Conservation (phyloP, 305 asterid species). For the Stenogyne calaminthoides region DNA sequence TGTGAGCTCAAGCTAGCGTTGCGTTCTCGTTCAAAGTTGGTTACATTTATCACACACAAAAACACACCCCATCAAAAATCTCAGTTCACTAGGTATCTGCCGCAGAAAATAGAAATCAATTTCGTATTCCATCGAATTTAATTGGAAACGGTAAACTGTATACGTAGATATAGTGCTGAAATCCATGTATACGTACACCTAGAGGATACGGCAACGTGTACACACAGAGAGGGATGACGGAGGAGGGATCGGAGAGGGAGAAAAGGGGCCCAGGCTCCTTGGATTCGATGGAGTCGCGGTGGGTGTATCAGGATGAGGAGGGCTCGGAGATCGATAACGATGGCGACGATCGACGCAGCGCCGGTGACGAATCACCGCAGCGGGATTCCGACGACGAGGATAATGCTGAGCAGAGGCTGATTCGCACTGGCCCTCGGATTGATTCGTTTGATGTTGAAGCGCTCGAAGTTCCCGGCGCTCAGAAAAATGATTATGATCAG, state of each 20-base stretch:
- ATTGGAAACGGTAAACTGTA: background rate
- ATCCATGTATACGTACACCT: constrained; percentile 35
- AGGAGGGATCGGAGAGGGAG: constrained; percentile 84
- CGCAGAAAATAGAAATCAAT: background rate
- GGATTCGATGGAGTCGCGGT: constrained; percentile 93
- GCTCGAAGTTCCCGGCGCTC: constrained; percentile 92
- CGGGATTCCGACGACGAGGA: constrained; percentile 84
- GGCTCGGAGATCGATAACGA: constrained; percentile 56
- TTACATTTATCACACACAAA: constrained; percentile 34
- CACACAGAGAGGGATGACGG: constrained; percentile 46
- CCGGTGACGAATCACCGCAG: constrained; percentile 52
- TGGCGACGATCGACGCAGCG: constrained; percentile 44
- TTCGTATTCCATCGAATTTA: constrained; percentile 7
- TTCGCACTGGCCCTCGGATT: constrained; percentile 91
- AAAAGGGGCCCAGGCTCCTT: constrained; percentile 65
- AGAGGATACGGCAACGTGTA: constrained; percentile 17
- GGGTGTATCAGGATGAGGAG: constrained; percentile 89
- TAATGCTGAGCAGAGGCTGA: constrained; percentile 75
- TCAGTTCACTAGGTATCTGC: constrained; percentile 4
- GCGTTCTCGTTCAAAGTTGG: constrained; percentile 24
- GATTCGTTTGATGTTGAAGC: constrained; percentile 98
- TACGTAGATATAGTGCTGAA: constrained; percentile 11
- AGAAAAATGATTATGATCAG: constrained; percentile 75
- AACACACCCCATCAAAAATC: constrained; percentile 5
- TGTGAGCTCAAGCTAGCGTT: background rate